phyloP scores from a whole-genome alignment of 805 yeast species.

The Sporopachydermia lactativora region DNA sequence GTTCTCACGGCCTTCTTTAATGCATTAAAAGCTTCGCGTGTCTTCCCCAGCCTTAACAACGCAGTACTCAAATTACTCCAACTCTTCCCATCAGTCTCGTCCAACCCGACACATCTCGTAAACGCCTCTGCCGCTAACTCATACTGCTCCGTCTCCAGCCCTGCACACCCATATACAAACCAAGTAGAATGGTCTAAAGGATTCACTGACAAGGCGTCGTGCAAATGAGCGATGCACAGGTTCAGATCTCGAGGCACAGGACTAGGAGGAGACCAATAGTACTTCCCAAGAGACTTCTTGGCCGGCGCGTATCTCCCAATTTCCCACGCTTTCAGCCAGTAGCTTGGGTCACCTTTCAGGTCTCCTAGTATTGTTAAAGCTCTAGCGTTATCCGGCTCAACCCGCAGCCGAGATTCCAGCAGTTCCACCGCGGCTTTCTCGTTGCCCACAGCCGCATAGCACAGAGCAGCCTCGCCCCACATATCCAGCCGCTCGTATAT shows the following conservation, averaged over 20 bases:
- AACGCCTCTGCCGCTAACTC: constrained; percentile 84
- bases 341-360: constrained; percentile 54
- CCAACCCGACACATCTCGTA: constrained; percentile 77
- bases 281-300: constrained; percentile 67
- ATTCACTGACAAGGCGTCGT: constrained; percentile 58
- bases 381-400: constrained; percentile 64
- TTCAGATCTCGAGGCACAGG: constrained; percentile 34
- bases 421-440: constrained; percentile 50
- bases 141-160: constrained; percentile 56
- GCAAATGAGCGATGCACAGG: constrained; percentile 49
- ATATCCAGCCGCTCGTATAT: constrained; percentile 69
- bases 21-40: constrained; percentile 74
- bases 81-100: constrained; percentile 64
- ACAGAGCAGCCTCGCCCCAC: constrained; percentile 75
- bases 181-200: constrained; percentile 73
- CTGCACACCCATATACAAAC: constrained; percentile 88
- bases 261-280: constrained; percentile 51
- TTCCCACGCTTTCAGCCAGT: constrained; percentile 84
- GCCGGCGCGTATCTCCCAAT: constrained; percentile 74
- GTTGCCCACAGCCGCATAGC: constrained; percentile 77
- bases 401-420: constrained; percentile 35
- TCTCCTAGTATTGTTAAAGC: constrained; percentile 81
- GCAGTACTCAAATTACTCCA: constrained; percentile 92
- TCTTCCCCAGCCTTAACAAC: constrained; percentile 45
- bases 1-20: constrained; percentile 61